Evolutionary conservation across 768 basidiomycete species (phyloP), one percentile per base, ranked within the genome.

Genomic region (Pisolithus orientalis): DNA sequence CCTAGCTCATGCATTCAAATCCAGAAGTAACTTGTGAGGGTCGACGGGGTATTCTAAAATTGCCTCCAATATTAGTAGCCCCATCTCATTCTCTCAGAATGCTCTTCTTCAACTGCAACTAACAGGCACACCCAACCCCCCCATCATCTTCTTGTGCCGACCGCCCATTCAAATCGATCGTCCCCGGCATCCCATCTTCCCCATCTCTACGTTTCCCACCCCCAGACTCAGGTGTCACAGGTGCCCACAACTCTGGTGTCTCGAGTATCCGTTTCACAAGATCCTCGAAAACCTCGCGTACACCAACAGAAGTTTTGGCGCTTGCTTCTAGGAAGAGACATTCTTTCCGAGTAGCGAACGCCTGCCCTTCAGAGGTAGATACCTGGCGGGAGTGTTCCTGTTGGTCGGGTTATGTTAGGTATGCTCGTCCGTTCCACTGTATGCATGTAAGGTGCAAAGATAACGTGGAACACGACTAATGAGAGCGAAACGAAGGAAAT

Each of bases 371-470:
- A 0, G 79, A 70, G 5, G 80, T 83, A 0, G 89, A 67, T 3
- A 99, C 94, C 65, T 93, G 87, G 3, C 95, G 81, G 9, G 90
- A 91, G 70, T 87, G 90, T 63, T 96, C 94, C 91, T 94, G 61
- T 34, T 34, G 34, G 13, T 34, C 13, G 44, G 52, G 9, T 11
- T 21, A 5, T 21, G 37, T 47, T 14, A 56, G 6, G 5, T 0
- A 14, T 38, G 21, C 31, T 45, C 7, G 45, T 47, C 17, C 21
- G 42, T 34, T 14, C 13, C 34, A 34, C 34, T 2, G 34, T 5
- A 13, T 14, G 34, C 34, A 34, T 14, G 34, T 21, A 34, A 34
- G 11, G 34, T 34, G 34, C 13, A 34, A 34, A 10, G 9, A 34
- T 11, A 11, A 11, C 10, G 10, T 10, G 13, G 31, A 32, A 32